Evolutionary conservation across 805 yeast genomes (phyloP), one percentile per base, ranked within the genome.

Genomic region (Myxozyma sirexii): DNA sequence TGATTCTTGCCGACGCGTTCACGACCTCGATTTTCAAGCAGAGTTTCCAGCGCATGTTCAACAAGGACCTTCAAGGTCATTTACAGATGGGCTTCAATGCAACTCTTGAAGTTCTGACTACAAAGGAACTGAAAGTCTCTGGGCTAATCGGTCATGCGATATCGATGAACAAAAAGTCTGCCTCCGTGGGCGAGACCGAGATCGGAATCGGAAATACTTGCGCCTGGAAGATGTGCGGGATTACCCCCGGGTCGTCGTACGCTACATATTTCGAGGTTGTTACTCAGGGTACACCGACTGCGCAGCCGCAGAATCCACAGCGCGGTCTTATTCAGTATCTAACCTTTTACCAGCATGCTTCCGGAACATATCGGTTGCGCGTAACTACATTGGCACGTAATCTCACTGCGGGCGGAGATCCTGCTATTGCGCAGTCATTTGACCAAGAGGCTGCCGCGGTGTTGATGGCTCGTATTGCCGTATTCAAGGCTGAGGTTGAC

Each of bases 381-480:
- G 97, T 94, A 37, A 93, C 99, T 23, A 94, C 98, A 0, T 80
- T 94, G 29, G 79, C 80, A 15, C 79, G 84, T 49, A 76, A 76
- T 62, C 70, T 83, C 65, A 74, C 80, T 19, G 80, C 83, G 56
- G 79, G 82, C 45, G 86, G 86, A 41, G 81, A 80, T 57, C 82
- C 87, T 27, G 76, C 76, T 33, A 77, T 82, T 58, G 78, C 82
- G 3, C 77, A 78, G 29, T 80, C 94, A n/a, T 94, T 94, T 74
- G 99, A 94, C 76, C 98, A 94, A 79, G 98, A 94, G 75, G 97
- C 97, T 12, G 97, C 99, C 2, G 96, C 97, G 15, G 97, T 92
- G 1, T 77, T 92, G 60, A 87, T 93, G 86, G 87, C 97, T 1
- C 82, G 98, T 72, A 82, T 93, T 56, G 94, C 97, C 10, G 91